phyloP scores from a whole-genome alignment of 495 filamentous ascomycete species.

The Lasiosphaeria hispida region DNA sequence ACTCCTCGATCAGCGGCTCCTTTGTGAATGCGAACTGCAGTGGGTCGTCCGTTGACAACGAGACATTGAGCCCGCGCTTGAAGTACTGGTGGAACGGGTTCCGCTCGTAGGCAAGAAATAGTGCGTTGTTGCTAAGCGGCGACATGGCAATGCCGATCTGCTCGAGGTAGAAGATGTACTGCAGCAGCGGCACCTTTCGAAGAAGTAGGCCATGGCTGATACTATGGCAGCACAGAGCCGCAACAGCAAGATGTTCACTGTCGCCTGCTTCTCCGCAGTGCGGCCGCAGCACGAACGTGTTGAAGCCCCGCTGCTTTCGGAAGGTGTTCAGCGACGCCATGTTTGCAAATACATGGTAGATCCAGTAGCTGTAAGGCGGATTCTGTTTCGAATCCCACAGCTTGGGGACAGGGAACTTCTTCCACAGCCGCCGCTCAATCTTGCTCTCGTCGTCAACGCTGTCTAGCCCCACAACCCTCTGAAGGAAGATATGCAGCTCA shows the following conservation, averaged over 20 bases:
- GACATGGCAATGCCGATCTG: constrained; percentile 99
- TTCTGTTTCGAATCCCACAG: constrained; percentile 91
- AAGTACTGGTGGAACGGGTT: constrained; percentile 97
- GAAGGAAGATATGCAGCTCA: constrained; percentile 91
- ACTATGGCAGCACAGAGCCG: constrained; percentile 90
- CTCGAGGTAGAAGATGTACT: constrained; percentile 97
- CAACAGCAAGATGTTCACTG: constrained; percentile 91
- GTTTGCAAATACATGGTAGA: constrained; percentile 95
- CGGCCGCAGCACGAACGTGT: constrained; percentile 88
- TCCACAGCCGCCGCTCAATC: constrained; percentile 82
- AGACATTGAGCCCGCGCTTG: constrained; percentile 90
- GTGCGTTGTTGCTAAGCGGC: constrained; percentile 92
- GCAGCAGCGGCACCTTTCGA: constrained; percentile 88
- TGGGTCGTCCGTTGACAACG: constrained; percentile 93
- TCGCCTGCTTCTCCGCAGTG: constrained; percentile 98
- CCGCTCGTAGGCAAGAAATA: constrained; percentile 95
- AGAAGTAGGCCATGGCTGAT: constrained; percentile 94
- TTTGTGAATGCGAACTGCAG: constrained; percentile 98
- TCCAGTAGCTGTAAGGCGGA: constrained; percentile 98
- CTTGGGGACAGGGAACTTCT: constrained; percentile 87
- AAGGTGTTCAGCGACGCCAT: constrained; percentile 88
- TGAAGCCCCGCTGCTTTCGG: constrained; percentile 89
- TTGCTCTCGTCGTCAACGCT: constrained; percentile 99
- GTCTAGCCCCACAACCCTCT: constrained; percentile 94
- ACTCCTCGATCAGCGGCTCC: constrained; percentile 96